phyloP scores from a whole-genome alignment of 1,139 yeast genomes.

The Kodamaea sp. region DNA sequence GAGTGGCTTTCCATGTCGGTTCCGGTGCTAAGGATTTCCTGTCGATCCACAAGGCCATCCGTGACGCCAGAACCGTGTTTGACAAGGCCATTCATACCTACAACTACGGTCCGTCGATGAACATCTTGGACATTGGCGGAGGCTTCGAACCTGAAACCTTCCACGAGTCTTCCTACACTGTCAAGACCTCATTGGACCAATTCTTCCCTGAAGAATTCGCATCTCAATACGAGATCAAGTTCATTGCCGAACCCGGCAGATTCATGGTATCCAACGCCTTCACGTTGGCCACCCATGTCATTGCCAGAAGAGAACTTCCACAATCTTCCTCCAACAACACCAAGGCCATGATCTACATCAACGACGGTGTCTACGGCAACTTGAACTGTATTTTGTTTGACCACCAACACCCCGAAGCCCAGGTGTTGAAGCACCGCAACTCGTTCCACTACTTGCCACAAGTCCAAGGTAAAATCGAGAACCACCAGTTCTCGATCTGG shows the following conservation, averaged over 20 bases:
- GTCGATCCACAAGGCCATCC: conserved; percentile 69
- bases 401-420: conserved; percentile 79
- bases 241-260: conserved; percentile 95
- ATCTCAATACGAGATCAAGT: conserved; percentile 38
- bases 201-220: conserved; percentile 53
- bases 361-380: conserved; percentile 95
- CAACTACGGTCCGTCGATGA: conserved; percentile 46
- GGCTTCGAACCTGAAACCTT: conserved; percentile 80
- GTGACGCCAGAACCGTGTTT: conserved; percentile 72
- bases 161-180: conserved; percentile 57
- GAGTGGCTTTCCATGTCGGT: conserved; percentile 96
- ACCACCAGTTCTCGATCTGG: conserved; percentile 71
- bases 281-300: conserved; percentile 80
- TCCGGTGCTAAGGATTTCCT: conserved; percentile 83
- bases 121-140: conserved; percentile 85
- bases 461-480: conserved; percentile 19
- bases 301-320: conserved; percentile 67
- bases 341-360: conserved; percentile 65
- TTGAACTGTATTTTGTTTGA: conserved; percentile 92
- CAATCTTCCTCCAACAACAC: conserved; percentile 35
- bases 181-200: conserved; percentile 55
- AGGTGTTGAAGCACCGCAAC: conserved; percentile 58
- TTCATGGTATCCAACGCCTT: conserved; percentile 85
- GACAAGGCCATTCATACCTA: conserved; percentile 48
- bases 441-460: conserved; percentile 40